Evolutionary conservation across 2,329 filamentous ascomycete genomes (phyloP).

Genomic region (Calonectria henricotiae): DNA sequence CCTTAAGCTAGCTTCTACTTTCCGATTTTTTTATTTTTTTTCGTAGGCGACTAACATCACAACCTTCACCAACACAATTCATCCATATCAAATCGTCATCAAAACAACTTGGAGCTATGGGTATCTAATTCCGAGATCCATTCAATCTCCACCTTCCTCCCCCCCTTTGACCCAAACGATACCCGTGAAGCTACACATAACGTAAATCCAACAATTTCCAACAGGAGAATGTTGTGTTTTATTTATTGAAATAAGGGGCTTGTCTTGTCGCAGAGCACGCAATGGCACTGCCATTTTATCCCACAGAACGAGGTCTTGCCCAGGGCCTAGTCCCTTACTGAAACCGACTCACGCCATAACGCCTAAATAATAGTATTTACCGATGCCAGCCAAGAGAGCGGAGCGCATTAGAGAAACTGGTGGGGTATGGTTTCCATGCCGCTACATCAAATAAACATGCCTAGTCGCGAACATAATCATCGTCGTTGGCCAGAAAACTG

Average conservation of each 20-base stretch:
- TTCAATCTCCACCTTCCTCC: conserved; percentile 28
- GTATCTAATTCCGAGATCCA: conserved; percentile 38
- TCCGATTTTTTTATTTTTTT: no score
- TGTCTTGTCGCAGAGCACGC: conserved; percentile 10
- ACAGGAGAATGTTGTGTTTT: not conserved
- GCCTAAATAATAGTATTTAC: conserved; percentile 41
- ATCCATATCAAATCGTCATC: conserved; percentile 17
- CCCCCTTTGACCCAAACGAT: conserved; percentile 21
- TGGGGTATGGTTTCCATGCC: not conserved
- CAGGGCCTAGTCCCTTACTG: conserved; percentile 6
- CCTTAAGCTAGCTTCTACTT: no score
- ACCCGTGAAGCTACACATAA: conserved; percentile 4
- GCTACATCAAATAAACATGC: not conserved
- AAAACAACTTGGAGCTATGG: conserved; percentile 36
- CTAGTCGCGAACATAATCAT: conserved; percentile 47
- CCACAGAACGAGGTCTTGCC: conserved; percentile 7
- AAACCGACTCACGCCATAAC: conserved; percentile 40
- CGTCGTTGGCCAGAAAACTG: conserved; percentile 67
- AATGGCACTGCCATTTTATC: conserved; percentile 19
- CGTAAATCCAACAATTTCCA: conserved; percentile 12
- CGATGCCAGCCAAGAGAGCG: conserved; percentile 22
- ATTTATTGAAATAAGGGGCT: conserved; percentile 10
- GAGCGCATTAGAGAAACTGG: not conserved
- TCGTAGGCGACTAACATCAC: not conserved
- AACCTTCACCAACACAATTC: not conserved